Conservation (phyloP, 768 basidiomycete species). For the Megacollybia marginata region DNA sequence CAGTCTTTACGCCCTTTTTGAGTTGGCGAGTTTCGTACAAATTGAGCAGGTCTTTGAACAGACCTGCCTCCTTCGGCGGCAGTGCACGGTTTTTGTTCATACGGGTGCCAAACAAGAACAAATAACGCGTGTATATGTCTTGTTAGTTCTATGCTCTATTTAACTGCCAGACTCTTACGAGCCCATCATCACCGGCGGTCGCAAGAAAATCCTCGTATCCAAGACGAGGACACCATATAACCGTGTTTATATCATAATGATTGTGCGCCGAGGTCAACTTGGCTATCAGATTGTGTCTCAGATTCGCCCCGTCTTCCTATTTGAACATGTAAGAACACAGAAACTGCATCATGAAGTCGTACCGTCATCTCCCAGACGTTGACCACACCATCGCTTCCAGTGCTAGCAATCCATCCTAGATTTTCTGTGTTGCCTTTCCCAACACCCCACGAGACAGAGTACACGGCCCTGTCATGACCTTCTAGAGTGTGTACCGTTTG, state of each 20-base stretch:
- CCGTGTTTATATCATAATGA: slow-evolving; percentile 77
- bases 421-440: slow-evolving; percentile 28
- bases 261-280: slow-evolving; percentile 63
- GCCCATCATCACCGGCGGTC: slow-evolving; percentile 83
- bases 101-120: too few species aligned
- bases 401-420: slow-evolving; percentile 80
- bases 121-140: too few species aligned
- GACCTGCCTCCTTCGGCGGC: slow-evolving; percentile 73
- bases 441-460: slow-evolving; percentile 66
- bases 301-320: slow-evolving; percentile 19
- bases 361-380: slow-evolving; percentile 76
- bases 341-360: slow-evolving; percentile 10
- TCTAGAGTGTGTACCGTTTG: slow-evolving; percentile 50
- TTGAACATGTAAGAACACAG: not conserved
- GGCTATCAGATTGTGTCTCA: slow-evolving; percentile 47
- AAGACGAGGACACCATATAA: slow-evolving; percentile 73
- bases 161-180: slow-evolving; percentile 64
- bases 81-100: slow-evolving; percentile 42
- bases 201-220: slow-evolving; percentile 65
- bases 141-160: too few species aligned
- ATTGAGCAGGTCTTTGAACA: slow-evolving; percentile 82
- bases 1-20: slow-evolving; percentile 83
- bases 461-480: slow-evolving; percentile 72
- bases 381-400: slow-evolving; percentile 80
- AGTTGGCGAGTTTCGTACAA: slow-evolving; percentile 87